These are phyloP conservation scores for Cyphellophora europaea DNA, from an alignment of 2,329 filamentous ascomycete species.

Conservation along the genomic window DNA sequence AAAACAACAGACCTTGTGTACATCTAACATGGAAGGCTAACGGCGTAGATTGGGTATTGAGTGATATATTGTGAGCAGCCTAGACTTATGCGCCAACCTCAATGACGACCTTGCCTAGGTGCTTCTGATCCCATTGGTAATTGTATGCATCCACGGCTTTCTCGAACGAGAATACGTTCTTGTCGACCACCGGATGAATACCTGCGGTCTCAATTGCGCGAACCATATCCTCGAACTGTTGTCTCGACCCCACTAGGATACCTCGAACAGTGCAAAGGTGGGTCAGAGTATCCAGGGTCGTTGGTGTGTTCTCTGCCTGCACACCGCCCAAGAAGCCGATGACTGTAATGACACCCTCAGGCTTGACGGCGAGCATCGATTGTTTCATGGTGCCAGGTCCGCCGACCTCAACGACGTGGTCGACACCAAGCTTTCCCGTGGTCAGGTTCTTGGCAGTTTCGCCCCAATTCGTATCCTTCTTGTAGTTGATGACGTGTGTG, in stretches of 20 bases:
- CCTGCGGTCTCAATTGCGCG: conserved; percentile 48
- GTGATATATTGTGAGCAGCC: too few relatives aligned
- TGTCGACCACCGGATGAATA: conserved; percentile 50
- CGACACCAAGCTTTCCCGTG: conserved; percentile 44
- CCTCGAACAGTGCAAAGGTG: conserved; percentile 48
- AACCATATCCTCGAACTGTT: conserved; percentile 52
- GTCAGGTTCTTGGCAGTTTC: conserved; percentile 42
- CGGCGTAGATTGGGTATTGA: too few relatives aligned
- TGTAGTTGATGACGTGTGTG: conserved; percentile 53
- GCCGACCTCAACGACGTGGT: conserved; percentile 58
- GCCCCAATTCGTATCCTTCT: conserved; percentile 50
- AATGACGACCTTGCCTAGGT: conserved; percentile 48
- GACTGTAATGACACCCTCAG: conserved; percentile 41
- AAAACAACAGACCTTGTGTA: too few relatives aligned
- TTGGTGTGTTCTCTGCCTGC: conserved; percentile 15
- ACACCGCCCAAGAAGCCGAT: conserved; percentile 41
- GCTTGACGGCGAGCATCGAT: conserved; percentile 36
- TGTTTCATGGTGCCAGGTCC: conserved; percentile 52
- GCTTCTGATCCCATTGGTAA: conserved; percentile 44
- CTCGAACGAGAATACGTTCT: conserved; percentile 46
- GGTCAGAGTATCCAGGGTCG: conserved; percentile 41
- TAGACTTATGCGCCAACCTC: conserved; percentile 2
- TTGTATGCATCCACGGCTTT: conserved; percentile 46
- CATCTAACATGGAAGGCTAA: too few relatives aligned
- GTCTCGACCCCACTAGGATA: conserved; percentile 46